Percentiles rank a stretch among this genome's conserved stretches.
Conservation (phyloP, 345 rosid genomes). For the Luvunga scandens region DNA sequence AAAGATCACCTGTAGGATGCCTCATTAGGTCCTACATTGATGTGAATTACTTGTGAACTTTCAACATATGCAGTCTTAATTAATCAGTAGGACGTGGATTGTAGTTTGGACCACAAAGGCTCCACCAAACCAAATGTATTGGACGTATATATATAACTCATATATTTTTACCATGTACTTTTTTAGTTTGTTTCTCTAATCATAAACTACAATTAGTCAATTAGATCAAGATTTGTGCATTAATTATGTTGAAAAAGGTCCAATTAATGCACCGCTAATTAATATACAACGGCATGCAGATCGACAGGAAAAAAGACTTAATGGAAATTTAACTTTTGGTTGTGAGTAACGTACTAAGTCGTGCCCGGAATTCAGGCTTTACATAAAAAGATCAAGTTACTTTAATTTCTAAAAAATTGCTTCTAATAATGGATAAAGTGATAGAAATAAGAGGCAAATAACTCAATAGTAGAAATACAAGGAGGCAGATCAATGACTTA, state of each 20-base stretch:
- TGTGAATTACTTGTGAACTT: too few relatives aligned
- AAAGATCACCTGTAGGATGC: too few relatives aligned
- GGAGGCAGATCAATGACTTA: too few relatives aligned
- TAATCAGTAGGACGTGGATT: too few relatives aligned
- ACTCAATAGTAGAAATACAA: too few relatives aligned
- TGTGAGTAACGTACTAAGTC: not conserved
- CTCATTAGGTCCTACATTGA: too few relatives aligned
- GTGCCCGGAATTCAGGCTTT: too few relatives aligned
- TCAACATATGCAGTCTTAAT: too few relatives aligned
- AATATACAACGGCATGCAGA: not conserved
- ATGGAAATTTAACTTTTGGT: not conserved
- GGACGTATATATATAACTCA: not conserved
- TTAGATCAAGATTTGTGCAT: not conserved
- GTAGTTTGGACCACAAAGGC: not conserved
- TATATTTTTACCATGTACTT: not conserved
- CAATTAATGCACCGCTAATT: not conserved
- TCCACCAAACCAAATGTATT: not conserved
- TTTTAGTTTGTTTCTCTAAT: conserved; percentile 4
- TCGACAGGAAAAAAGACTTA: not conserved
- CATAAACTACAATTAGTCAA: not conserved
- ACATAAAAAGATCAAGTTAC: too few relatives aligned
- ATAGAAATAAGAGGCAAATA: too few relatives aligned
- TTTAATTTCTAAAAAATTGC: too few relatives aligned
- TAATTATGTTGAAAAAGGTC: not conserved
- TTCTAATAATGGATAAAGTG: too few relatives aligned